Evolutionary conservation across 2,329 filamentous ascomycete genomes (phyloP).

Genomic region (Sporothrix humicola): DNA sequence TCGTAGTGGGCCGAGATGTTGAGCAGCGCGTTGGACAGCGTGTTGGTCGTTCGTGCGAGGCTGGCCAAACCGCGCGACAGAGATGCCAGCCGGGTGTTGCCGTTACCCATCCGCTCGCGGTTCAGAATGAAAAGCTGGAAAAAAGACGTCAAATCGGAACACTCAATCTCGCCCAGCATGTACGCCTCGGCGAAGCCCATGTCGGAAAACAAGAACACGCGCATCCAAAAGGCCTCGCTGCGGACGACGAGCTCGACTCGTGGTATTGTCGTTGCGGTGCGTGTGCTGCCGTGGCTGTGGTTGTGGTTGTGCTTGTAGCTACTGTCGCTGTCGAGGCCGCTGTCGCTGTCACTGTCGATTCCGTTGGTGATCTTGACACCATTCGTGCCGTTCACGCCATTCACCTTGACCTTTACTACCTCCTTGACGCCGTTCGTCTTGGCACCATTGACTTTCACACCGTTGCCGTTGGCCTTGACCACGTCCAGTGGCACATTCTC

Average conservation of each 20-base stretch:
- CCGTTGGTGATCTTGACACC: constrained; percentile 2
- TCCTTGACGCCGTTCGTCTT: background rate
- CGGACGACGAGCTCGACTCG: constrained; percentile 64
- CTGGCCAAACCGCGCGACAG: constrained; percentile 63
- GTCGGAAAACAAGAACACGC: constrained; percentile 71
- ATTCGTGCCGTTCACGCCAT: background rate
- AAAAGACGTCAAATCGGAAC: constrained; percentile 68
- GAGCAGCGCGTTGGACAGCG: constrained; percentile 62
- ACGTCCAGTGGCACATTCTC: constrained; percentile 45
- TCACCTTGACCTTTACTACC: background rate
- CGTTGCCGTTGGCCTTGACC: constrained; percentile 11
- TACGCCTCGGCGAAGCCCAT: constrained; percentile 77
- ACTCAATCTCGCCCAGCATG: constrained; percentile 74
- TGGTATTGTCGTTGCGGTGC: constrained; percentile 46
- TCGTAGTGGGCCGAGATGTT: constrained; percentile 78
- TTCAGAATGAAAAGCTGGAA: constrained; percentile 77
- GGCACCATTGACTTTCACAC: background rate
- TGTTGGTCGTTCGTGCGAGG: constrained; percentile 63
- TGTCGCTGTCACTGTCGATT: background rate
- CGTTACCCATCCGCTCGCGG: constrained; percentile 67
- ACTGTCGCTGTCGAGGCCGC: background rate
- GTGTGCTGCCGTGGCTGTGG: background rate
- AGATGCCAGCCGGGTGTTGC: constrained; percentile 65
- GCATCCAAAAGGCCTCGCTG: constrained; percentile 68
- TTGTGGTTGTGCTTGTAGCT: background rate